These are phyloP conservation scores for Rosa lucieae DNA, from an alignment of 306 rosid genomes.

Conservation along the genomic window DNA sequence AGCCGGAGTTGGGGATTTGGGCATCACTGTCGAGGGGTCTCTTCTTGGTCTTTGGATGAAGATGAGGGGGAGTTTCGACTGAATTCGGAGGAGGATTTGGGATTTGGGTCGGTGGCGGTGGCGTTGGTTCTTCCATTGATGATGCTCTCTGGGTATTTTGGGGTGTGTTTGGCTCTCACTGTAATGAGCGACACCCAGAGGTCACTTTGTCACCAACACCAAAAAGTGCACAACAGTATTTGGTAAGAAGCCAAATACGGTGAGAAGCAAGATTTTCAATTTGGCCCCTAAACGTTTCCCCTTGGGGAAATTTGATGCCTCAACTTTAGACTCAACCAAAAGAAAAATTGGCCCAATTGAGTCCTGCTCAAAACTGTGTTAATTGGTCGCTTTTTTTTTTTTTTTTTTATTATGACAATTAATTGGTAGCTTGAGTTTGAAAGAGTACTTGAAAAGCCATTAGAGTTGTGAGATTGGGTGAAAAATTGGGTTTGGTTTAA, in stretches of 20 bases:
- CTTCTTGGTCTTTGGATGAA: conserved; percentile 36
- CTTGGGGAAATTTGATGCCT: background rate
- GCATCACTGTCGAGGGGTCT: conserved; percentile 47
- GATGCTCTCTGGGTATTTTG: background rate
- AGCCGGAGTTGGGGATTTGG: conserved; percentile 31
- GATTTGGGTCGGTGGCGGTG: conserved; percentile 1
- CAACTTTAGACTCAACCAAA: no score
- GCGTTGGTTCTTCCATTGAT: conserved; percentile 29
- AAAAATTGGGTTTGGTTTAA: no score
- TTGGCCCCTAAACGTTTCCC: background rate
- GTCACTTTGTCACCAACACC: background rate
- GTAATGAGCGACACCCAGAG: no score
- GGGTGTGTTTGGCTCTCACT: background rate
- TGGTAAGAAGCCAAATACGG: background rate
- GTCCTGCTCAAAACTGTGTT: no score
- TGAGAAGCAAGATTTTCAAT: background rate
- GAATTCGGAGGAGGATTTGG: conserved; percentile 26
- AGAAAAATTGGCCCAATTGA: no score
- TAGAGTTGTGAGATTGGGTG: no score
- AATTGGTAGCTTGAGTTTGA: no score
- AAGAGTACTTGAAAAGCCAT: no score
- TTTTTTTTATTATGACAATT: no score
- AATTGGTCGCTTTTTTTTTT: no score
- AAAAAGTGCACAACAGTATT: no score
- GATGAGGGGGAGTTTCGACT: conserved; percentile 23